Evolutionary conservation across 129 eudicot genomes (phyloP).

Genomic region (Flaveria linearis): DNA sequence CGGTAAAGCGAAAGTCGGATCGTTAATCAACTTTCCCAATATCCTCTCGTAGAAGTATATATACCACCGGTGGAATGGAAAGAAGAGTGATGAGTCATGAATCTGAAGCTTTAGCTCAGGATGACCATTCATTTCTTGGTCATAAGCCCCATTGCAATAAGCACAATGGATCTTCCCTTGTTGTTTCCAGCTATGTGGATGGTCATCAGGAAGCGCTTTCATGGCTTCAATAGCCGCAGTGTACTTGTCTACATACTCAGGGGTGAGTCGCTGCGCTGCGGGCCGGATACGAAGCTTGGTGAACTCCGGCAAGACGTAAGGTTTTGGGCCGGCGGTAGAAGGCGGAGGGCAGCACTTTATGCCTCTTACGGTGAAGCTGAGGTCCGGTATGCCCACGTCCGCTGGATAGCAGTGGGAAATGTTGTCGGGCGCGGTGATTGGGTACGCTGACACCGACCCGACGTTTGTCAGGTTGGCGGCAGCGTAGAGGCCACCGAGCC

Average conservation of each 20-base stretch:
- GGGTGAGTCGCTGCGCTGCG: neutral
- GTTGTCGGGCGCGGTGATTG: constrained; percentile 15
- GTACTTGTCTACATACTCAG: constrained; percentile 30
- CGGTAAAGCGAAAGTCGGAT: constrained; percentile 43
- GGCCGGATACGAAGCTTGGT: constrained; percentile 4
- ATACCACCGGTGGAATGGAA: constrained; percentile 53
- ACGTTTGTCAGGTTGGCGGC: constrained; percentile 18
- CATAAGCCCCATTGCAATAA: constrained; percentile 46
- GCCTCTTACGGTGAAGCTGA: constrained; percentile 1
- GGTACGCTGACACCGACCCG: constrained; percentile 1
- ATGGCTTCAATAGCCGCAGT: constrained; percentile 35
- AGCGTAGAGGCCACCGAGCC: constrained; percentile 23
- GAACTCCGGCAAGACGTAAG: constrained; percentile 13
- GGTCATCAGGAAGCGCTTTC: constrained; percentile 40
- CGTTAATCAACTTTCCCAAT: constrained; percentile 39
- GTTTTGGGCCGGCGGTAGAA: neutral
- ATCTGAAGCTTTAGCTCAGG: constrained; percentile 30
- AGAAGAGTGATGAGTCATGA: constrained; percentile 56
- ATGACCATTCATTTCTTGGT: constrained; percentile 31
- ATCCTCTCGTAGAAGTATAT: constrained; percentile 50
- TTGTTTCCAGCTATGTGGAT: constrained; percentile 49
- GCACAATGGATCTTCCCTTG: constrained; percentile 55
- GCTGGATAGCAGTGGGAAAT: neutral
- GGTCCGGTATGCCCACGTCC: neutral
- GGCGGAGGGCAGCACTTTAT: constrained; percentile 34